Evolutionary conservation across 192 early-diverging fungal genomes (phyloP), one percentile per base, ranked within the genome.

Genomic region (Spizellomyces punctatus): DNA sequence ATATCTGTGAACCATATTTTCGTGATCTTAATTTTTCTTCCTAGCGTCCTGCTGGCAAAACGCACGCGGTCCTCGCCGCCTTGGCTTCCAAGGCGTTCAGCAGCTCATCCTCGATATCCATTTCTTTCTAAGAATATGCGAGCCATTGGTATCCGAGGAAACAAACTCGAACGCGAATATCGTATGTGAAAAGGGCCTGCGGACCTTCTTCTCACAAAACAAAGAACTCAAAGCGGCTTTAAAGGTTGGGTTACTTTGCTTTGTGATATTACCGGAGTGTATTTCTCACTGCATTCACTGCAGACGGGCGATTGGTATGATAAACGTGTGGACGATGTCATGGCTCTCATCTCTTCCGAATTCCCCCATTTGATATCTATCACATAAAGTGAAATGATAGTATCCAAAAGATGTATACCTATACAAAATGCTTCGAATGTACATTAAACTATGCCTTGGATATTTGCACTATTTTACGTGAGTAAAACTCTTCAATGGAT

Each of bases 51-150:
- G 50, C 50, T 54, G 50, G 50, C 50, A 54, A 54, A 54, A 12
- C 2, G 17, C 12, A 14, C 60, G 21, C 41, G 54, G 64, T 41
- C 47, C 17, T 22, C 62, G 78, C 6, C 54, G 72, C 8, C 79
- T 86, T 69, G 84, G 84, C 7, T 85, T 85, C 62, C 71, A 80
- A 17, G 84, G 86, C 45, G 83, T 87, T 5, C 86, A 87, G 58
- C 76, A 79, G 60, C 76, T 87, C 58, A 78, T 87, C 44, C 70
- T 87, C 16, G 86, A 87, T 67, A 84, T 87, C 10, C 82, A 87
- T 64, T 86, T 82, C 58, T 76, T 86, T 22, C 58, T 87, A 12
- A 75, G 73, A 16, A 69, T 76, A 6, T 66, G 64, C 12, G 80
- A 82, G 46, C 52, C 48, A 44, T 61, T 82, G 47, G 72, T 87